These are phyloP conservation scores for Auricularia sp. DNA, from an alignment of 768 basidiomycete species.

Conservation along the genomic window DNA sequence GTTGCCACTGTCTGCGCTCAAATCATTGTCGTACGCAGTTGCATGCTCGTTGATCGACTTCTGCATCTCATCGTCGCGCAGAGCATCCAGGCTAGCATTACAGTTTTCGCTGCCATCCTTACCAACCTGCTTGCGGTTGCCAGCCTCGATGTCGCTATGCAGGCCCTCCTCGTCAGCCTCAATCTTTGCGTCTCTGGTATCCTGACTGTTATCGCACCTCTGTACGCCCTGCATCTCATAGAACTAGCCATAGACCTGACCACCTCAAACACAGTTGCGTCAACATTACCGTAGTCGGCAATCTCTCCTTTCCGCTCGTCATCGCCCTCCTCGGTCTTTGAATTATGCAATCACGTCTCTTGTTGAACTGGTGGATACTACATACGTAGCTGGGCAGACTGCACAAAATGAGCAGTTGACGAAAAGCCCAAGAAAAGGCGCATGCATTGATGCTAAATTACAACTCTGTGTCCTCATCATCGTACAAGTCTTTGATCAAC, in stretches of 20 bases:
- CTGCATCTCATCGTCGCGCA: no score
- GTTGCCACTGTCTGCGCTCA: background rate
- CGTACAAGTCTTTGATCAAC: conserved; percentile 87
- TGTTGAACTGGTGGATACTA: no score
- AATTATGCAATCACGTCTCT: background rate
- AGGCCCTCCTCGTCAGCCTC: background rate
- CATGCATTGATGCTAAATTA: conserved; percentile 17
- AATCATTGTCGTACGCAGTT: background rate
- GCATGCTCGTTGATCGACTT: no score
- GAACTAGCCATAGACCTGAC: background rate
- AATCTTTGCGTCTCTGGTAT: background rate
- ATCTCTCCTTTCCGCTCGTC: background rate
- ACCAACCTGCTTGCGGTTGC: background rate
- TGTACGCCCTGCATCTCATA: background rate
- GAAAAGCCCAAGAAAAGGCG: no score
- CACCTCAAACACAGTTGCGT: background rate
- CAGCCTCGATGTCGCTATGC: background rate
- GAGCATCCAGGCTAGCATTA: background rate
- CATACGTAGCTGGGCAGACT: no score
- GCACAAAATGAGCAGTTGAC: no score
- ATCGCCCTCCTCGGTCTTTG: background rate
- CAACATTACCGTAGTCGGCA: background rate
- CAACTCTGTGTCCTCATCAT: conserved; percentile 86
- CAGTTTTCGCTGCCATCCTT: background rate
- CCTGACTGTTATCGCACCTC: background rate